phyloP scores from a whole-genome alignment of 805 yeast genomes.

The Kazachstania martiniae region DNA sequence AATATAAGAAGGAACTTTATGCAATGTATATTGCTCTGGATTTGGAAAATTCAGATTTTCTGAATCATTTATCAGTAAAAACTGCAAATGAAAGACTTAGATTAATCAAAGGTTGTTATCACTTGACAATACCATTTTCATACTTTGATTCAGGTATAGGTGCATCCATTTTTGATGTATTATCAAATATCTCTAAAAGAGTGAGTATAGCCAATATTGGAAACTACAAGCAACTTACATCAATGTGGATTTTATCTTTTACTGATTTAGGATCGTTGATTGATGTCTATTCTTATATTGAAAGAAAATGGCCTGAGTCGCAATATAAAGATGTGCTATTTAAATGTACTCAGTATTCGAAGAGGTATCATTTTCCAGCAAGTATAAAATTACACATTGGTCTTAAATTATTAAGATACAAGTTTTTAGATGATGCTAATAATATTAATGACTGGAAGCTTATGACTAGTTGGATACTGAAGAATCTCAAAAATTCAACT shows the following conservation, averaged over 20 bases:
- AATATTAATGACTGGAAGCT: too few species aligned
- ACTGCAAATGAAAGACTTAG: slow-evolving; percentile 1
- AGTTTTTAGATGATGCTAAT: neutral
- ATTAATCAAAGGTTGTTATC: slow-evolving; percentile 6
- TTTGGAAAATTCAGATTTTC: slow-evolving; percentile 3
- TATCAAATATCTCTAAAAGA: too few species aligned
- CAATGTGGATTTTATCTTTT: slow-evolving; percentile 9
- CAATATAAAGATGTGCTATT: slow-evolving; percentile 3
- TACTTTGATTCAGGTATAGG: slow-evolving; percentile 7
- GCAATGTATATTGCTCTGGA: slow-evolving; percentile 14
- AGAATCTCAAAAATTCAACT: too few species aligned
- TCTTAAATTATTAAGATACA: slow-evolving; percentile 4
- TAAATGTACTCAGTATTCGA: neutral
- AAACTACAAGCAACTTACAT: too few species aligned
- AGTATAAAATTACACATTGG: slow-evolving; percentile 8
- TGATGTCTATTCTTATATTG: slow-evolving; percentile 5
- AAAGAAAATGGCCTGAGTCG: slow-evolving; percentile 1
- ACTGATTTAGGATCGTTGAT: slow-evolving; percentile 11
- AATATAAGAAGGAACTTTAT: slow-evolving; percentile 11
- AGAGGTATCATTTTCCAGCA: slow-evolving; percentile 11
- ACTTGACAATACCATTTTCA: slow-evolving; percentile 13
- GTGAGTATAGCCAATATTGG: too few species aligned
- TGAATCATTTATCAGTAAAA: too few species aligned
- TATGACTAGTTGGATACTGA: too few species aligned
- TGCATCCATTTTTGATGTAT: slow-evolving; percentile 6